phyloP scores from a whole-genome alignment of 1,139 yeast species.

The Debaryomycetaceae sp. region DNA sequence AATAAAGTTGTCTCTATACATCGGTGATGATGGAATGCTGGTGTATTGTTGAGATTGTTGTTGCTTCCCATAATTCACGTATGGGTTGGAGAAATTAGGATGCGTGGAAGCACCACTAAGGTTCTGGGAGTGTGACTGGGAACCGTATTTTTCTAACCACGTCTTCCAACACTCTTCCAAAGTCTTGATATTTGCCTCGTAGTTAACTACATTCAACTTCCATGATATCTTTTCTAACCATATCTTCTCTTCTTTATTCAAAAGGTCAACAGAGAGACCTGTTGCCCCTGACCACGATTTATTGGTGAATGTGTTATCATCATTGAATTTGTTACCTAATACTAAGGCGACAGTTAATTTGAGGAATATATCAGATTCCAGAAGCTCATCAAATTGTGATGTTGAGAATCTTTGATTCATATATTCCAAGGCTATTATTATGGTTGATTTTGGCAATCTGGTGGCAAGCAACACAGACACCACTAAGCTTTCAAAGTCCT shows the following conservation, averaged over 20 bases:
- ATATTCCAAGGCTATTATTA: conserved; percentile 75
- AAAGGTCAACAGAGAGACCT: conserved; percentile 57
- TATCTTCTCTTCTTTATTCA: conserved; percentile 65
- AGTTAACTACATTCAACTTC: conserved; percentile 46
- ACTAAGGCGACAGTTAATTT: conserved; percentile 69
- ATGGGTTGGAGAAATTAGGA: conserved; percentile 4
- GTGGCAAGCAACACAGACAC: conserved; percentile 82
- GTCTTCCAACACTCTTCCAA: conserved; percentile 48
- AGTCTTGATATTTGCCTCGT: conserved; percentile 37
- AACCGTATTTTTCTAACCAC: conserved; percentile 37
- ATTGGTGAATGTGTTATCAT: conserved; percentile 94
- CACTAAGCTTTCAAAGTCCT: conserved; percentile 57
- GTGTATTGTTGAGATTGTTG: conserved; percentile 5
- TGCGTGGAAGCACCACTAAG: conserved; percentile 4
- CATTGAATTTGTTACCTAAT: conserved; percentile 90
- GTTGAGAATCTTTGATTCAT: conserved; percentile 47
- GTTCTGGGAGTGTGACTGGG: conserved; percentile 2
- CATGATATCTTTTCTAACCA: conserved; percentile 63
- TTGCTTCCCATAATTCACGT: not conserved
- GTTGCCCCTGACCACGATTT: conserved; percentile 96
- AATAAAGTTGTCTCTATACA: conserved; percentile 10
- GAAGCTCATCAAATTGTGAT: conserved; percentile 23
- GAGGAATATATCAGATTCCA: conserved; percentile 51
- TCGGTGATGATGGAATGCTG: conserved; percentile 25
- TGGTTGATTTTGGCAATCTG: conserved; percentile 77